Percentiles rank a stretch among this genome's conserved stretches.
Conservation (phyloP, 371 early-diverging fungal genomes). For the Catenaria anguillulae region DNA sequence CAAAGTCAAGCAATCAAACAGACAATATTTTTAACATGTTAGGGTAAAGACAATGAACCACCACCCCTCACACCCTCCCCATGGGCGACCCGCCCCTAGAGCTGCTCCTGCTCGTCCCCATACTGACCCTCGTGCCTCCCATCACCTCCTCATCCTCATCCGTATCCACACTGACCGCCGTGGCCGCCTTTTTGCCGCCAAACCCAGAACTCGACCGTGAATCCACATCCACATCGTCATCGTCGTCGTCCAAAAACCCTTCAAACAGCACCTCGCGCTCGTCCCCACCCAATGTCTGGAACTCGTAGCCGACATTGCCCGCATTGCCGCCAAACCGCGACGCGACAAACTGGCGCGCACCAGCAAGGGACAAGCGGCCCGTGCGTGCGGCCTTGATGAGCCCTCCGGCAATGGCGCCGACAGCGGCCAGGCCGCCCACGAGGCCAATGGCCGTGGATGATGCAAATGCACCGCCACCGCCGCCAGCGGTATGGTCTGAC, state of each 20-base stretch:
- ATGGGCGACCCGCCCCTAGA: too few species aligned
- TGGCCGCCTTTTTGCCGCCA: too few species aligned
- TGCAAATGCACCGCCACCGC: not conserved
- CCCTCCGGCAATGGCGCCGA: not conserved
- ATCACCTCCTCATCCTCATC: too few species aligned
- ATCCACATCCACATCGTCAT: not conserved
- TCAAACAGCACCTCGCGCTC: constrained; percentile 1
- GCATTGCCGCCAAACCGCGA: not conserved
- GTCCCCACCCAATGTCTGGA: not conserved
- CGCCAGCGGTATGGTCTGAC: too few species aligned
- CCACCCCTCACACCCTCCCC: too few species aligned
- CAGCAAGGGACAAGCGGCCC: not conserved
- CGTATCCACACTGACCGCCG: too few species aligned
- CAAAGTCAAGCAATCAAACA: too few species aligned
- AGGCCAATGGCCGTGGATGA: not conserved
- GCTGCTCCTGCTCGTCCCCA: too few species aligned
- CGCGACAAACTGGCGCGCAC: not conserved
- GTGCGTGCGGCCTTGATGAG: not conserved
- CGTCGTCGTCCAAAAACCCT: not conserved
- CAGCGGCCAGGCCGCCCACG: not conserved
- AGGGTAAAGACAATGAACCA: too few species aligned
- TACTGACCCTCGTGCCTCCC: too few species aligned
- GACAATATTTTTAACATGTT: too few species aligned
- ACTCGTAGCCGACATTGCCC: not conserved
- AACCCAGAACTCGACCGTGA: too few species aligned